These are phyloP conservation scores for Podospora fimiseda DNA, from an alignment of 495 filamentous ascomycete species.

Conservation along the genomic window DNA sequence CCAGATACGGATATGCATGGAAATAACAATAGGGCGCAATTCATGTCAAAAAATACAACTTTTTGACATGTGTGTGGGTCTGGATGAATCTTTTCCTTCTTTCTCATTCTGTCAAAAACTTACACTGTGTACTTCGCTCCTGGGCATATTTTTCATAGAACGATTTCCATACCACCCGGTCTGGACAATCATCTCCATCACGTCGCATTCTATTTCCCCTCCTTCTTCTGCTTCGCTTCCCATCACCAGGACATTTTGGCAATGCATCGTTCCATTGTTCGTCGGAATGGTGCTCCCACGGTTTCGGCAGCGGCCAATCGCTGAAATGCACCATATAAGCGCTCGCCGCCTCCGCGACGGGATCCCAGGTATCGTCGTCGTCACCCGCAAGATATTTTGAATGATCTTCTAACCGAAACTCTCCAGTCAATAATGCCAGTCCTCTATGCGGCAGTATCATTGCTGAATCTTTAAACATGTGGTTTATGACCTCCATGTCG, in stretches of 20 bases:
- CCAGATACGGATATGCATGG: too few species aligned
- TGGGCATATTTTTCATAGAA: neutral
- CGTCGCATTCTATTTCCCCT: neutral
- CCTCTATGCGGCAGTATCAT: conserved; percentile 4
- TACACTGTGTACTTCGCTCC: neutral
- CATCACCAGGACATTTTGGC: neutral
- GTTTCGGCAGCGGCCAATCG: conserved; percentile 3
- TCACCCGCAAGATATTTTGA: conserved; percentile 1
- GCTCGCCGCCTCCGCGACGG: neutral
- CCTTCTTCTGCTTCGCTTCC: neutral
- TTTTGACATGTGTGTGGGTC: too few species aligned
- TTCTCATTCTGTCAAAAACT: neutral
- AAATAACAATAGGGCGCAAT: too few species aligned
- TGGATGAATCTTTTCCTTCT: too few species aligned
- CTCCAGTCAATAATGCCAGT: conserved; percentile 3
- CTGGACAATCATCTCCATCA: neutral
- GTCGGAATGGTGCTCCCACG: neutral
- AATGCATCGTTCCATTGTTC: conserved; percentile 1
- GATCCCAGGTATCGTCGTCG: neutral
- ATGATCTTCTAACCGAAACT: neutral
- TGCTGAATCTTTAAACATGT: neutral
- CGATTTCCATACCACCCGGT: neutral
- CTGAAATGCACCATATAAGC: conserved; percentile 1
- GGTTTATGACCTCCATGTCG: conserved; percentile 4
- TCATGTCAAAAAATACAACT: too few species aligned